Conservation (phyloP, 2,329 filamentous ascomycete genomes). For the Ascochyta fabae region DNA sequence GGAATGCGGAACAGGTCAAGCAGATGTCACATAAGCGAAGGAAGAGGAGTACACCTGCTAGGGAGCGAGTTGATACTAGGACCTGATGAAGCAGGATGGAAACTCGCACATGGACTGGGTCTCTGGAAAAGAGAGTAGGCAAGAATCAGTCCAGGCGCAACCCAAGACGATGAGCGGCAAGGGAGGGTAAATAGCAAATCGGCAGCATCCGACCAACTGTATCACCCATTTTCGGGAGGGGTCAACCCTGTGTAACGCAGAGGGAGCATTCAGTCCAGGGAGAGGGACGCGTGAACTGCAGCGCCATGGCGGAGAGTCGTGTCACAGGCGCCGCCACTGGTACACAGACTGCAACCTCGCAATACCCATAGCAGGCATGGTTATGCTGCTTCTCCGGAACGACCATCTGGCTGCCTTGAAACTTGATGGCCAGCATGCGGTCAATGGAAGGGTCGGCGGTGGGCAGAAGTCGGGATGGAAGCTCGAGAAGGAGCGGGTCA, state of each 20-base stretch:
- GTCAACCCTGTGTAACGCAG: conserved; percentile 37
- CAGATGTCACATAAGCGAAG: conserved; percentile 40
- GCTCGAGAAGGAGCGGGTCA: conserved; percentile 16
- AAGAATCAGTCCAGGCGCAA: conserved; percentile 37
- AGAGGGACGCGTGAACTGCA: conserved; percentile 32
- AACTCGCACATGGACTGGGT: conserved; percentile 28
- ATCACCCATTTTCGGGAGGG: conserved; percentile 29
- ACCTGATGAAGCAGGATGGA: conserved; percentile 28
- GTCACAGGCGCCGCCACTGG: conserved; percentile 39
- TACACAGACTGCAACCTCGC: conserved; percentile 45
- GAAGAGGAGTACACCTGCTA: conserved; percentile 30
- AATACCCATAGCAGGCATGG: conserved; percentile 31
- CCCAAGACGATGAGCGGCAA: conserved; percentile 34
- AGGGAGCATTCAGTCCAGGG: conserved; percentile 34
- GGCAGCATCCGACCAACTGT: conserved; percentile 31
- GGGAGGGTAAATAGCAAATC: conserved; percentile 37
- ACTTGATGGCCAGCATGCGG: conserved; percentile 18
- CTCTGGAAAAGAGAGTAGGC: conserved; percentile 28
- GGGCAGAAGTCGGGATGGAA: conserved; percentile 7
- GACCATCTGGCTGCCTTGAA: conserved; percentile 21
- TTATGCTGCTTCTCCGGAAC: conserved; percentile 24
- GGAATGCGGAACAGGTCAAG: conserved; percentile 30
- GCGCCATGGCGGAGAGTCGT: conserved; percentile 33
- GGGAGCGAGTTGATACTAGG: conserved; percentile 29
- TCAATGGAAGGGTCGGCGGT: conserved; percentile 16